Conservation (phyloP, 495 filamentous ascomycete genomes). For the Margaritispora aquatica region DNA sequence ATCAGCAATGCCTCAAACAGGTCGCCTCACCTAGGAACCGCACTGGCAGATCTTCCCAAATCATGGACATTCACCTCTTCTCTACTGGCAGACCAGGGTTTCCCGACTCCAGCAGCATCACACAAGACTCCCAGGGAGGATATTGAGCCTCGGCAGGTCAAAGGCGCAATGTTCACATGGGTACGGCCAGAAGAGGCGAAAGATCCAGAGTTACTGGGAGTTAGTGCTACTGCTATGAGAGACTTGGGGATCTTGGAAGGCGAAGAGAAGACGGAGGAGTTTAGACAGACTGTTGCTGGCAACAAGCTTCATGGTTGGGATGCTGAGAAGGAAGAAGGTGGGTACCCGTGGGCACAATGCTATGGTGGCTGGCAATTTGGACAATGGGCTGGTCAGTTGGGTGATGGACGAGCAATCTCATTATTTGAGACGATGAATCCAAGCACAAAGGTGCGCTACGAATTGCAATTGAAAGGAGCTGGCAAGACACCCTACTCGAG, state of each 20-base stretch:
- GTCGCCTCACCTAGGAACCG: constrained; percentile 26
- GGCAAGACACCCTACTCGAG: constrained; percentile 90
- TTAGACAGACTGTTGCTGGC: constrained; percentile 68
- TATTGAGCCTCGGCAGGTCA: constrained; percentile 78
- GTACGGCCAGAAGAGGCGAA: constrained; percentile 70
- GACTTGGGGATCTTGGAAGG: constrained; percentile 66
- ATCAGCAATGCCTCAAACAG: constrained; percentile 25
- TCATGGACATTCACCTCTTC: constrained; percentile 77
- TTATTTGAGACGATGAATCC: constrained; percentile 87
- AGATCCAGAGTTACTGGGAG: constrained; percentile 69
- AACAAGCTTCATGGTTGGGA: constrained; percentile 68
- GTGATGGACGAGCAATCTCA: constrained; percentile 90
- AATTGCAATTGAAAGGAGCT: constrained; percentile 90
- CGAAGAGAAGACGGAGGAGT: constrained; percentile 66
- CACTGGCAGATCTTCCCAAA: constrained; percentile 70
- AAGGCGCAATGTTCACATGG: constrained; percentile 81
- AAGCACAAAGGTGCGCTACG: constrained; percentile 63
- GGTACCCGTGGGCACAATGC: constrained; percentile 97
- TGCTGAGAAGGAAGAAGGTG: constrained; percentile 52
- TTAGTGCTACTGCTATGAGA: constrained; percentile 67
- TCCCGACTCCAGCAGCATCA: constrained; percentile 72
- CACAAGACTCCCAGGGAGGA: constrained; percentile 70
- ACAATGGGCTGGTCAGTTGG: constrained; percentile 91
- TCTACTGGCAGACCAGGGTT: constrained; percentile 70
- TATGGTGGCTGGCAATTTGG: constrained; percentile 89